Base-by-base conservation (phyloP, 805 yeast genomes). In the Yamadazyma sp. region DNA sequence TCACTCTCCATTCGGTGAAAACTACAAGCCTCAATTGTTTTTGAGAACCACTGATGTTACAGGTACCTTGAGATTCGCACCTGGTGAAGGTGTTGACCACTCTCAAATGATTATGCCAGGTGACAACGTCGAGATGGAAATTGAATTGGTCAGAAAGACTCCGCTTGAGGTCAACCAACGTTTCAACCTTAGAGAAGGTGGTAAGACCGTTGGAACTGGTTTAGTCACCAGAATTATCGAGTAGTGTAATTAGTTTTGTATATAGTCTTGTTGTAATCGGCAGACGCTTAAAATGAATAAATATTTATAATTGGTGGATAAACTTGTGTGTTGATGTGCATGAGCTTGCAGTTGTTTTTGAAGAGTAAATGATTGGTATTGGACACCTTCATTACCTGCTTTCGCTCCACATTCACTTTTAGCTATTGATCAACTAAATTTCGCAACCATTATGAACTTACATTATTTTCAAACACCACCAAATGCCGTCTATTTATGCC, bases 111-210 rank as follows among this genome's bases (percentile, higher is more conserved):
- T 93, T 55, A 77, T 86, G 76, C 99, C 99, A 49, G 99, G 99
- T 74, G 99, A 93, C 78, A 93, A 93, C 70, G 79, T 89, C 48
- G 99, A 93, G 77, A 87, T 93, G 96, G 81, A 80, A 59, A 86
- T 91, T 62, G 84, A 84, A 62, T 76, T 91, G 61, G 82, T 84
- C 48, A 86, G 79, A 73, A 93, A 95, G 64, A 86, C 95, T 53
- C 95, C 98, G 46, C 59, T 93, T 49, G 99, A 93, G 77, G 82
- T 84, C 57, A 95, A 95, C 67, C 96, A 90, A 77, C 86, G 98
- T 73, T 93, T 93, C 84, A 93, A 93, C 82, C 78, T 93, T 67
- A 93, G 99, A 82, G 99, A 93, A 76, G 97, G 98, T 73, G 97
- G 97, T 66, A 86, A 84, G 75, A 93, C 99, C 50, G 97, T 93